Base-by-base conservation (phyloP, 257 asterid species). In the Solanum neorickii region DNA sequence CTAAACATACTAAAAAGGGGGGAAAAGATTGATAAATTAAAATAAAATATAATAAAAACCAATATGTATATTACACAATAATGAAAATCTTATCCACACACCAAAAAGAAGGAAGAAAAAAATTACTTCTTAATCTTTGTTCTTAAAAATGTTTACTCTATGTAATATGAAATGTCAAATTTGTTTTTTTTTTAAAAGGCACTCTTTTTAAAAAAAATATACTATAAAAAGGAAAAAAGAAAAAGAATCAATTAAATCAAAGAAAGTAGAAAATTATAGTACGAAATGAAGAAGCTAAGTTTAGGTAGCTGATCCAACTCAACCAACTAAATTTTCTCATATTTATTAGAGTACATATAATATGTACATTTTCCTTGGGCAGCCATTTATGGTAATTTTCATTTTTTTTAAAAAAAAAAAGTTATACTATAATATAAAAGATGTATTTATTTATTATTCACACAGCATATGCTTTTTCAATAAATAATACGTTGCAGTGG, bases 401-500 rank as follows among this genome's bases (percentile, higher is more conserved):
- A 1, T 52, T 16, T 16, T 14, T 12, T 5, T 46, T 46, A 0
- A 0, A 37, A 37, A 7, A 39, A 39, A 41, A 44, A 44, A 5
- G 1, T 52, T 2, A 11, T 52, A 18, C 11, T 56, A 18, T 4
- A 18, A 56, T 56, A 56, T 56, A 56, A 56, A 56, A 18, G 0
- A 18, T 56, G 2, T 56, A 6, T 56, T 2, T 15, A 16, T 16
- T 1, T 3, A 23, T 56, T 18, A 56, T 18, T 56, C n/a, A 18
- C 62, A 18, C 18, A 56, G 11, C n/a, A 18, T 56, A 18, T 7
- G n/a, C 0, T 18, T 56, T 56, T 16, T 16, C 60, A 16, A 9
- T 20, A 0, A 44, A 44, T 11, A 1, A 44, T 11, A 2, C 12
- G 15, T 9, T 18, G 4, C n/a, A 18, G 10, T 52, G 0, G 0